Evolutionary conservation across 495 filamentous ascomycete genomes (phyloP).

Genomic region (Penicilliopsis zonata): DNA sequence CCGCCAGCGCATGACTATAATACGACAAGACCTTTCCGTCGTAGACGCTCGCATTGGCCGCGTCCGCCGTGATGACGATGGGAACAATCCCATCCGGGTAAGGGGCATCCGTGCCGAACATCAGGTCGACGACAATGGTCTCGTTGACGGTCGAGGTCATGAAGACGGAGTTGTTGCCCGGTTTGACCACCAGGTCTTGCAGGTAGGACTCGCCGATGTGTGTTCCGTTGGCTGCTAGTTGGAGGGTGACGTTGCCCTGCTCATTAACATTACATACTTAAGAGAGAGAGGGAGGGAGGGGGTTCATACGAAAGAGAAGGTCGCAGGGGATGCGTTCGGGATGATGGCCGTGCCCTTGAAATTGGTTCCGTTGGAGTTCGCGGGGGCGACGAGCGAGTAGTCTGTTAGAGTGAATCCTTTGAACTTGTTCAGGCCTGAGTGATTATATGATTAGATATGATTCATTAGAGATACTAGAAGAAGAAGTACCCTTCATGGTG

Average conservation of each 20-base stretch:
- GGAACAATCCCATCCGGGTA: constrained; percentile 47
- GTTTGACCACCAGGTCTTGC: constrained; percentile 43
- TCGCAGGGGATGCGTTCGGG: constrained; percentile 58
- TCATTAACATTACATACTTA: constrained; percentile 1
- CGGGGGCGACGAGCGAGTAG: constrained; percentile 30
- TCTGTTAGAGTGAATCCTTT: constrained; percentile 45
- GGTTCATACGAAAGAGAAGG: constrained; percentile 43
- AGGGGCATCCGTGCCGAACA: constrained; percentile 19
- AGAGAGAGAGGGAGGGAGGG: neutral
- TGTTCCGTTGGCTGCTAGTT: constrained; percentile 39
- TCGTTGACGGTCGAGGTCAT: constrained; percentile 44
- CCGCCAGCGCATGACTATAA: constrained; percentile 12
- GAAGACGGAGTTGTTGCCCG: constrained; percentile 46
- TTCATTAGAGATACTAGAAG: neutral
- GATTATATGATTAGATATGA: neutral
- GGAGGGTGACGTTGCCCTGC: constrained; percentile 55
- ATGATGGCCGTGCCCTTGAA: constrained; percentile 52
- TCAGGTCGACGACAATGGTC: constrained; percentile 26
- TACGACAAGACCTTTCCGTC: constrained; percentile 49
- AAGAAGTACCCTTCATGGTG: constrained; percentile 40
- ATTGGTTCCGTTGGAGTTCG: constrained; percentile 39
- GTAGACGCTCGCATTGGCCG: constrained; percentile 44
- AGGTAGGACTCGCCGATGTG: constrained; percentile 44
- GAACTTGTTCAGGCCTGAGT: constrained; percentile 46
- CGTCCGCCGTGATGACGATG: constrained; percentile 44